Evolutionary conservation across 2,329 filamentous ascomycete genomes (phyloP).

Genomic region (Fusarium nurragi): DNA sequence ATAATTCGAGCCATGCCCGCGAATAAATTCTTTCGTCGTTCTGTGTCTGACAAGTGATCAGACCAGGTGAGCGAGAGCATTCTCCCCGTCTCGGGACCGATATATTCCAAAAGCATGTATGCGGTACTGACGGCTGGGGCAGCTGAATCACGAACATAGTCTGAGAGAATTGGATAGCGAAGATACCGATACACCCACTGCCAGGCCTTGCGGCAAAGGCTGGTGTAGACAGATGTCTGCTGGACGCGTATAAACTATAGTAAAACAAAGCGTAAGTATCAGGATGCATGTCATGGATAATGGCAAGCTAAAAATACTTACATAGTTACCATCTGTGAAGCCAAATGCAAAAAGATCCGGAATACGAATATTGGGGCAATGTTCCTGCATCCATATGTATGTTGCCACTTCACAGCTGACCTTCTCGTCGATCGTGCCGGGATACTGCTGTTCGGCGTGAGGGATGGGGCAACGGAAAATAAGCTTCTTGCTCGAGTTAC

Average conservation of each 20-base stretch:
- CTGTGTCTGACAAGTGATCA: slow-evolving; percentile 13
- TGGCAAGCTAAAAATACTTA: slow-evolving; percentile 1
- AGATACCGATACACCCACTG: too few species aligned
- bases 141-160: too few species aligned
- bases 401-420: slow-evolving; percentile 44
- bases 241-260: too few species aligned
- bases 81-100: slow-evolving; percentile 35
- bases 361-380: slow-evolving; percentile 41
- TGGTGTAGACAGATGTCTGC: too few species aligned
- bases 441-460: slow-evolving; percentile 50
- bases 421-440: slow-evolving; percentile 57
- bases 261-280: slow-evolving; percentile 8
- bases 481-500: slow-evolving; percentile 36
- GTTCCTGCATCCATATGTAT: slow-evolving; percentile 42
- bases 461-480: slow-evolving; percentile 47
- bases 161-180: too few species aligned
- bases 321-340: slow-evolving; percentile 18
- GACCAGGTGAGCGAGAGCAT: slow-evolving; percentile 45
- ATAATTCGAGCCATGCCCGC: slow-evolving; percentile 43
- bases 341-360: slow-evolving; percentile 41
- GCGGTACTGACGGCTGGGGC: too few species aligned
- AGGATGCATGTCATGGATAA: too few species aligned
- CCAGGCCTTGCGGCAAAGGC: too few species aligned
- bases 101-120: slow-evolving; percentile 45
- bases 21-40: slow-evolving; percentile 41